Percentiles rank a stretch among this genome's conserved stretches.
Conservation (phyloP, 768 basidiomycete species). For the Tremella mesenterica region DNA sequence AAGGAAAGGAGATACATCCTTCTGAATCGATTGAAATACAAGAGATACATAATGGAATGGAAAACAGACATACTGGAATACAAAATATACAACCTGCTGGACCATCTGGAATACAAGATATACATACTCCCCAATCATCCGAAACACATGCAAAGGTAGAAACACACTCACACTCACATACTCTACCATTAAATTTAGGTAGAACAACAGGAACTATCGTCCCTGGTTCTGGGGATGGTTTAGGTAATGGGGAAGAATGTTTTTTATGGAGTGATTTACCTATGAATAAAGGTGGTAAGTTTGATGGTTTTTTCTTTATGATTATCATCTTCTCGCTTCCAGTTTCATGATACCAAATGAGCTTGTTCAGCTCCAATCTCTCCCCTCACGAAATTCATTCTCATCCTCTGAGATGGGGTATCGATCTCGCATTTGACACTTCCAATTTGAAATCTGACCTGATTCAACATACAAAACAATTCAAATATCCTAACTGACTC, state of each 20-base stretch:
- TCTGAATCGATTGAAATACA: no score
- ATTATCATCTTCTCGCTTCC: no score
- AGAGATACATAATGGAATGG: no score
- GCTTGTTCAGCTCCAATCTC: no score
- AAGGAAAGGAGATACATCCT: no score
- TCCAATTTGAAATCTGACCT: no score
- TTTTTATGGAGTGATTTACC: constrained; percentile 39
- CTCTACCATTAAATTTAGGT: no score
- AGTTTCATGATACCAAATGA: no score
- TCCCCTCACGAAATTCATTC: no score
- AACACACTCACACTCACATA: neutral
- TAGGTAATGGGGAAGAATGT: constrained; percentile 35
- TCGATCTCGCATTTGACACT: neutral
- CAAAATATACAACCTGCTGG: neutral
- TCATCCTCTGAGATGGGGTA: neutral
- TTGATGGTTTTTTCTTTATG: neutral
- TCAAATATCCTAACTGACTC: neutral
- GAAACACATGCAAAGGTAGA: neutral
- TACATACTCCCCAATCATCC: neutral
- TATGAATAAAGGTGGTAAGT: constrained; percentile 36
- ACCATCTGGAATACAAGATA: neutral
- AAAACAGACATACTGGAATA: no score
- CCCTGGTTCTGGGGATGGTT: constrained; percentile 28
- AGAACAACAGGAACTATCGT: constrained; percentile 16
- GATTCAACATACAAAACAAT: neutral